Percentiles rank a stretch among this genome's conserved stretches.
phyloP scores from a whole-genome alignment of 164 flowering plant genomes.

The Brasenia schreberi region DNA sequence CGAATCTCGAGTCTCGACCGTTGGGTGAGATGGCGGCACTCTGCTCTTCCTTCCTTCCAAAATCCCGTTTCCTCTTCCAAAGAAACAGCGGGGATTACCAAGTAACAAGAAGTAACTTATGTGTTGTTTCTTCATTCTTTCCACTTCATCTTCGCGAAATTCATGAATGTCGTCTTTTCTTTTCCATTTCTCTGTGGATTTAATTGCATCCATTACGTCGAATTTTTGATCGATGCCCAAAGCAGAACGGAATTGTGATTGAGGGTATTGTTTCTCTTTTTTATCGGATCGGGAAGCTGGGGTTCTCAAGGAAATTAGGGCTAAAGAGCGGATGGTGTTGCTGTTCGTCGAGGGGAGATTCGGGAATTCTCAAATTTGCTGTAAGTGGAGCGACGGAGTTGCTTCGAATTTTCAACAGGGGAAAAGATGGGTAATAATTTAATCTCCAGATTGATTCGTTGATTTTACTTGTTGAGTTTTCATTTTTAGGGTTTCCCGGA shows the following conservation, averaged over 20 bases:
- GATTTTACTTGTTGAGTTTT: neutral
- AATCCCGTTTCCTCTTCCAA: neutral
- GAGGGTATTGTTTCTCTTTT: no score
- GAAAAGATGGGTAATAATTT: conserved; percentile 16
- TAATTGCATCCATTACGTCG: no score
- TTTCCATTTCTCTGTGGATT: neutral
- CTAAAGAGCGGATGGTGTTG: conserved; percentile 14
- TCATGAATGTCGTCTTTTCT: neutral
- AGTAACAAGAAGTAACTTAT: neutral
- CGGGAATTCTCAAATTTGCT: conserved; percentile 39
- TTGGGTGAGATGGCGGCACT: neutral
- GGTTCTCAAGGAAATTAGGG: neutral
- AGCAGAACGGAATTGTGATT: no score
- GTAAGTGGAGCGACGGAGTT: conserved; percentile 63
- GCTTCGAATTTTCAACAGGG: conserved; percentile 41
- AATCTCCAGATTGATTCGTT: no score
- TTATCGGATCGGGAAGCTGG: no score
- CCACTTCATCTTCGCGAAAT: neutral
- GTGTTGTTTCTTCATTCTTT: neutral
- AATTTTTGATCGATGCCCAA: no score
- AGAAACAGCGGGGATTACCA: neutral
- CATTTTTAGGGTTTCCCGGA: neutral
- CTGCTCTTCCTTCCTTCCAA: neutral
- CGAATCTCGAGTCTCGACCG: neutral
- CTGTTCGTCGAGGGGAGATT: conserved; percentile 34